Evolutionary conservation across 2,329 filamentous ascomycete genomes (phyloP), one percentile per base, ranked within the genome.

Genomic region (Pezicula neosporulosa): DNA sequence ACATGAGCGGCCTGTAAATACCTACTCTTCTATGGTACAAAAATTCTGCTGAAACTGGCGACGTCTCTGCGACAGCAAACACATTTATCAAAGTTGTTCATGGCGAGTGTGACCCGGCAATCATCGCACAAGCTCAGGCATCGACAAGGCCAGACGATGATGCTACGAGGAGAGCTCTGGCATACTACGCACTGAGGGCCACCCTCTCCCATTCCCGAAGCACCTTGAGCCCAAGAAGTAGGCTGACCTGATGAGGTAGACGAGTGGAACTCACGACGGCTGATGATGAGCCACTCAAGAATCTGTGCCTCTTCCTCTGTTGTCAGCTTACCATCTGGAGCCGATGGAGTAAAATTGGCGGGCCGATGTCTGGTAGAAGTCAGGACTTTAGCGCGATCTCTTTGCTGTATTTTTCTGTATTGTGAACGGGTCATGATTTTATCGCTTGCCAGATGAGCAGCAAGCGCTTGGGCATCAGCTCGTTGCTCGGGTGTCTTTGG

Each of bases 61-160:
- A 97, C 90, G 61, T 94, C 88, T 51, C 90, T 83, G 47, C 94
- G 81, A 68, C 94, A 97, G 63, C 93, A 97, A 37, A 97, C 92
- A 66, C 94, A 99, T 66, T 90, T 95, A 57, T 92, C 90, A 67
- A 96, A 97, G 68, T 97, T 97, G 68, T 97, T 95, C 84, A 96
- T 92, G 3, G 94, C 94, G 56, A 97, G 77, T 41, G 90, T 93
- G 35, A 97, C 89, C 30, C 94, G 80, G 66, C 94, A 97, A 60
- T 97, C 94, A 68, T 99, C 94, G 66, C 94, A 97, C 12, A 97
- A 78, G 60, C 90, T 93, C 52, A 99, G 77, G 66, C 94, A 99
- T 2, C 94, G 88, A 67, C 94, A 99, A 0, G 94, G 94, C 94
- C 94, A 97, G 2, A 96, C 87, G 49, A 99, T 88, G 54, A 97